phyloP scores from a whole-genome alignment of 2,329 filamentous ascomycete genomes.

The Aphanoascus verrucosus region DNA sequence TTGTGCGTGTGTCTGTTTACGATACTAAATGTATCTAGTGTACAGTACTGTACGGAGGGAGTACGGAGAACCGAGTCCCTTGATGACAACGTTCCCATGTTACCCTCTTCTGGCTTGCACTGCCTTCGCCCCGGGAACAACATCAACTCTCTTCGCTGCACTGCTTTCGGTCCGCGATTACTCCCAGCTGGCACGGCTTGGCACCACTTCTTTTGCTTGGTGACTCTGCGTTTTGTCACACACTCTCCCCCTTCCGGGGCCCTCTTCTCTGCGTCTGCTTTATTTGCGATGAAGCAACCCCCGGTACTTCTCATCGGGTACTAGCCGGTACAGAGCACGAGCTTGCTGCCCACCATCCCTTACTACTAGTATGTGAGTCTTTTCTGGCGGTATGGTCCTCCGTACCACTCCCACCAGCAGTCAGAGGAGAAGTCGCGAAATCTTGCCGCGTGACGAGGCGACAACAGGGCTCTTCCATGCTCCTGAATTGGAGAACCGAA shows the following conservation, averaged over 20 bases:
- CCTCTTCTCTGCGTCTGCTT: too few species aligned
- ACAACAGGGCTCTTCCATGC: conserved; percentile 6
- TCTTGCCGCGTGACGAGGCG: background rate
- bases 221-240: too few species aligned
- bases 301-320: too few species aligned
- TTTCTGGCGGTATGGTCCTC: background rate
- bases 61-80: background rate
- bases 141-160: background rate
- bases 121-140: background rate
- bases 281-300: too few species aligned
- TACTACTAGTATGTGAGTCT: background rate
- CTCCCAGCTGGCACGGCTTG: background rate
- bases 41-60: background rate
- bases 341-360: background rate
- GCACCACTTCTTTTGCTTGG: background rate
- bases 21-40: background rate
- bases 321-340: too few species aligned
- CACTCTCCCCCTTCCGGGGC: too few species aligned
- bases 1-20: background rate
- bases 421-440: background rate
- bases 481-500: too few species aligned
- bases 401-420: background rate
- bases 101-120: background rate
- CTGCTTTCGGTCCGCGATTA: background rate
- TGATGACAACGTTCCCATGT: background rate